phyloP scores from a whole-genome alignment of 176 grass and related monocot genomes.

The Saccharum spontaneum region DNA sequence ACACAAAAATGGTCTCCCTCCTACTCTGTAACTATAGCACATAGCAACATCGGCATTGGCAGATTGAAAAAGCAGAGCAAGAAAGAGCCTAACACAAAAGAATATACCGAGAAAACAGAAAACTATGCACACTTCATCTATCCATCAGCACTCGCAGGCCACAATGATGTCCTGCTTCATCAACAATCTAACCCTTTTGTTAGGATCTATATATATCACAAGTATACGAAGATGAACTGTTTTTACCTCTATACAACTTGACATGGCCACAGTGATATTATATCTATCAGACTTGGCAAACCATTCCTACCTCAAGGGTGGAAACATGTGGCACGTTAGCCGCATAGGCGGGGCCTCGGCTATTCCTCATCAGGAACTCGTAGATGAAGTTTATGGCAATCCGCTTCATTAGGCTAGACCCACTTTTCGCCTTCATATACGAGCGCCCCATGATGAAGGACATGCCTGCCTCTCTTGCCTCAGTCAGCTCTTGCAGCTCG shows the following conservation, averaged over 20 bases:
- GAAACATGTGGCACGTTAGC: conserved; percentile 73
- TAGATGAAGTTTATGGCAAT: conserved; percentile 64
- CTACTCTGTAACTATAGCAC: background rate
- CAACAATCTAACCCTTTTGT: conserved; percentile 32
- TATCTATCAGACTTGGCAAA: conserved; percentile 74
- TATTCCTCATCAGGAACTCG: conserved; percentile 84
- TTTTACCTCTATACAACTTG: conserved; percentile 23
- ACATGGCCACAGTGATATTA: background rate
- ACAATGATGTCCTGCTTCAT: conserved; percentile 1
- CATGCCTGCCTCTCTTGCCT: conserved; percentile 86
- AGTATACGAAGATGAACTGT: conserved; percentile 7
- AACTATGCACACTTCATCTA: conserved; percentile 22
- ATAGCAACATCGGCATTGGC: background rate
- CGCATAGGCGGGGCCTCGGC: conserved; percentile 56
- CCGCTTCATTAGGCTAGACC: conserved; percentile 62
- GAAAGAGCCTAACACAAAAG: conserved; percentile 1
- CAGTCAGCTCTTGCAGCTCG: conserved; percentile 75
- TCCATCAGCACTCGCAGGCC: background rate
- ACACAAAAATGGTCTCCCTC: conserved; percentile 12
- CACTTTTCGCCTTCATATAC: conserved; percentile 65
- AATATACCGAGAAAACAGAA: conserved; percentile 1
- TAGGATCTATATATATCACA: conserved; percentile 20
- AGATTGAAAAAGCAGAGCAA: background rate
- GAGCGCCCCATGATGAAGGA: conserved; percentile 79
- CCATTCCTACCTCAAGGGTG: conserved; percentile 88